phyloP scores from a whole-genome alignment of 2,329 filamentous ascomycete species.

The Claviceps sp. region DNA sequence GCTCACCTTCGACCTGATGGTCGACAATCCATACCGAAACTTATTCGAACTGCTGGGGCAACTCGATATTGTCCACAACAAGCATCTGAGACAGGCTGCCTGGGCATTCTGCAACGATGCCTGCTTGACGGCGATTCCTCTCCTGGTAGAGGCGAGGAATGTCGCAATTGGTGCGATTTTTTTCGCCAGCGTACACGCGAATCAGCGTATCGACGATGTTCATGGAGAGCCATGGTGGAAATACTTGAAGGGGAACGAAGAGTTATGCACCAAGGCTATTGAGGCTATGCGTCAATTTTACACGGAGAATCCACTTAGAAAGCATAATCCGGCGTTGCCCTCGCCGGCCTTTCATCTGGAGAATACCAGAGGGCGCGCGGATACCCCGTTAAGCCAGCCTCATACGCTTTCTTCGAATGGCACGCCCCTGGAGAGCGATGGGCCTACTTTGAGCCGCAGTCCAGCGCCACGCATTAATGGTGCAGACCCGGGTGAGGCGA shows the following conservation, averaged over 20 bases:
- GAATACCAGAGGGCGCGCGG: conserved; percentile 38
- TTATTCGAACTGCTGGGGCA: conserved; percentile 70
- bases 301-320: conserved; percentile 47
- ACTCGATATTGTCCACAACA: conserved; percentile 65
- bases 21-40: conserved; percentile 76
- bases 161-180: conserved; percentile 81
- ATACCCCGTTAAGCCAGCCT: conserved; percentile 26
- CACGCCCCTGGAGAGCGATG: conserved; percentile 34
- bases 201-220: conserved; percentile 63
- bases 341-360: conserved; percentile 45
- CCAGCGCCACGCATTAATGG: conserved; percentile 29
- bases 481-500: conserved; percentile 14
- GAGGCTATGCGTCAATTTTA: conserved; percentile 62
- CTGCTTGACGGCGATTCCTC: conserved; percentile 68
- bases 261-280: conserved; percentile 59
- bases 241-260: conserved; percentile 55
- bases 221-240: conserved; percentile 80
- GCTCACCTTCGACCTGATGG: conserved; percentile 84
- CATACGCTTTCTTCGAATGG: conserved; percentile 34
- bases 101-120: conserved; percentile 95
- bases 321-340: conserved; percentile 38
- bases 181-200: conserved; percentile 65
- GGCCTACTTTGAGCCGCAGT: conserved; percentile 38
- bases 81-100: conserved; percentile 67
- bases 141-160: conserved; percentile 65